Evolutionary conservation across 2,329 filamentous ascomycete species (phyloP), one percentile per base, ranked within the genome.

Genomic region (Diaporthe velutina): DNA sequence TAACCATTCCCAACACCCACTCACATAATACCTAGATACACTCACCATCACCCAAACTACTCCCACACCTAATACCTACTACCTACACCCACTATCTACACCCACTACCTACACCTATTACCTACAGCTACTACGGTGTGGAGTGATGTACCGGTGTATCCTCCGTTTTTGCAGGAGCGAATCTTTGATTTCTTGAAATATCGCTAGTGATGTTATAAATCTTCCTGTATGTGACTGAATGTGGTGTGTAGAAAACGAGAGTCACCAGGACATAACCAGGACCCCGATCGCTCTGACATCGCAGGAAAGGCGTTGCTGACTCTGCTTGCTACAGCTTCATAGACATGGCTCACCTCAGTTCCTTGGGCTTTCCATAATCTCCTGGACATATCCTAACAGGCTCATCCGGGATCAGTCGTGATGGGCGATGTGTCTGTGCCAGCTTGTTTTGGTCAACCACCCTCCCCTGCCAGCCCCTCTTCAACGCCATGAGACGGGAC

Each of bases 181-280:
- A n/a, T n/a, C n/a, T n/a, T n/a, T n/a, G n/a, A n/a, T n/a, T n/a
- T n/a, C n/a, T n/a, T n/a, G n/a, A n/a, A n/a, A n/a, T n/a, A n/a
- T n/a, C n/a, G n/a, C n/a, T n/a, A n/a, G n/a, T n/a, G n/a, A n/a
- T n/a, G n/a, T n/a, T n/a, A n/a, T n/a, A n/a, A n/a, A n/a, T 6
- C 0, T 30, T 3, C 15, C 33, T 4, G 35, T 2, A 4, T 7
- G 2, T 17, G 22, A 60, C 2, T 25, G 13, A 4, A 40, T 7
- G n/a, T 28, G n/a, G 25, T 4, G 7, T 2, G 35, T 5, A 1
- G 10, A 7, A 0, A 61, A 13, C 9, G 9, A 13, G 15, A 13
- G 1, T 13, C 8, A 10, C 5, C 12, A 9, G n/a, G 13, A 10
- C 4, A 2, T 7, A 4, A 4, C 0, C 22, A 17, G 7, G 5